These are phyloP conservation scores for Pinus tabuliformis DNA, from an alignment of 75 land plant species.

Conservation along the genomic window DNA sequence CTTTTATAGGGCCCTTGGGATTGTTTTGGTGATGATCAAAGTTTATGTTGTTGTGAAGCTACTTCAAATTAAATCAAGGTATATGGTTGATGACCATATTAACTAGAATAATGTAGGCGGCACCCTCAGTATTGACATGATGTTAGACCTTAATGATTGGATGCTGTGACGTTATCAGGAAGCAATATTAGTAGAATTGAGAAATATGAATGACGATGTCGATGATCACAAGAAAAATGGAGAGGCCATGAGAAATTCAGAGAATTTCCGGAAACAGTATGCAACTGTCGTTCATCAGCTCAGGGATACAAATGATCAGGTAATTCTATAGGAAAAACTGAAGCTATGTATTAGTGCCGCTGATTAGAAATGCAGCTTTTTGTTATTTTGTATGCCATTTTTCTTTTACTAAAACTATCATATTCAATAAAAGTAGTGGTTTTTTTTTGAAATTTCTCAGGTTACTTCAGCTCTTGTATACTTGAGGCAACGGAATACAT, in stretches of 20 bases:
- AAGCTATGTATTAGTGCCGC: background rate
- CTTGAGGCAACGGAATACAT: slow-evolving; percentile 75
- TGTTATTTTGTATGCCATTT: background rate
- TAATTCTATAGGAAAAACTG: slow-evolving; percentile 12
- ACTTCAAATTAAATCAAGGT: background rate
- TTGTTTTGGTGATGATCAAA: background rate
- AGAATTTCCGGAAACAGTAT: slow-evolving; percentile 70
- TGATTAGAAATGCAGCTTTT: background rate
- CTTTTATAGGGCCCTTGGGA: background rate
- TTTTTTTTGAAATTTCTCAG: slow-evolving; percentile 23
- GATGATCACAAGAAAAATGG: slow-evolving; percentile 45
- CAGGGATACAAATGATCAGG: slow-evolving; percentile 78
- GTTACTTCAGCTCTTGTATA: slow-evolving; percentile 60
- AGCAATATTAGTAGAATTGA: slow-evolving; percentile 69
- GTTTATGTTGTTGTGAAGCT: background rate
- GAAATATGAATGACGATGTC: slow-evolving; percentile 76
- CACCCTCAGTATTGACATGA: background rate
- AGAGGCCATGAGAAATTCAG: slow-evolving; percentile 46
- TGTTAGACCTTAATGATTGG: slow-evolving; percentile 4
- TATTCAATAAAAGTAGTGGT: background rate
- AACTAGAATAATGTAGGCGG: background rate
- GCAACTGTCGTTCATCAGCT: slow-evolving; percentile 81
- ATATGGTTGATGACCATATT: background rate
- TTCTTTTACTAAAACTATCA: background rate
- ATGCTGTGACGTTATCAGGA: slow-evolving; percentile 38